Base-by-base conservation (phyloP, 78 protist species). In the Dictyostelium firmibasis region DNA sequence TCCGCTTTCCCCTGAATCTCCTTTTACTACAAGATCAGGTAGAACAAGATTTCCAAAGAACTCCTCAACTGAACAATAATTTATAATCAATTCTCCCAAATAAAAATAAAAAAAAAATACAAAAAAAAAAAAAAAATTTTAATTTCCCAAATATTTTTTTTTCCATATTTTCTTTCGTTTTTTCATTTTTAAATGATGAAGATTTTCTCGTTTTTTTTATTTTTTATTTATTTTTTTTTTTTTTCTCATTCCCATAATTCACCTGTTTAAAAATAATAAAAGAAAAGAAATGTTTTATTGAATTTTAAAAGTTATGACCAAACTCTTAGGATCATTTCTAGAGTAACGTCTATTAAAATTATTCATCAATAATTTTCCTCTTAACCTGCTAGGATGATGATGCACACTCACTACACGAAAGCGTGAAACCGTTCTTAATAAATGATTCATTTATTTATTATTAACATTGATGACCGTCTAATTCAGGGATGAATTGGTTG, bases 1-100 rank as follows among this genome's bases (percentile, higher is more conserved):
- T 27, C 75, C 75, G 11, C 75, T 67, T 67, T 67, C 75, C 11
- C 75, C 75, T 67, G 75, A 67, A 27, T 67, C 75, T 67, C 75
- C 75, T 27, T 67, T 67, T 67, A 29, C 33, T 10, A 67, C 75
- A 20, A 67, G 75, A 67, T 67, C 75, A 27, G 75, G 75, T 67
- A 67, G 75, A 67, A 67, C 38, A 67, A 67, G 31, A 27, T 67
- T 29, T 67, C 75, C 31, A 67, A 25, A 27, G 27, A 67, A 67
- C 27, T 27, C 29, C 1, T 64, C 31, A 67, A 11, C 14, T 64
- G 74, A 64, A 64, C 6, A 64, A 23, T 64, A 25, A 64, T n/a
- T 64, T 9, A n/a, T 10, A 25, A 4, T 50, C 16, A 16, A 13
- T 0, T 0, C n/a, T 3, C 20, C 67, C 27, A 16, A 2, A 20